These are phyloP conservation scores for Talaromyces amestolkiae DNA, from an alignment of 2,329 filamentous ascomycete species.

Conservation along the genomic window DNA sequence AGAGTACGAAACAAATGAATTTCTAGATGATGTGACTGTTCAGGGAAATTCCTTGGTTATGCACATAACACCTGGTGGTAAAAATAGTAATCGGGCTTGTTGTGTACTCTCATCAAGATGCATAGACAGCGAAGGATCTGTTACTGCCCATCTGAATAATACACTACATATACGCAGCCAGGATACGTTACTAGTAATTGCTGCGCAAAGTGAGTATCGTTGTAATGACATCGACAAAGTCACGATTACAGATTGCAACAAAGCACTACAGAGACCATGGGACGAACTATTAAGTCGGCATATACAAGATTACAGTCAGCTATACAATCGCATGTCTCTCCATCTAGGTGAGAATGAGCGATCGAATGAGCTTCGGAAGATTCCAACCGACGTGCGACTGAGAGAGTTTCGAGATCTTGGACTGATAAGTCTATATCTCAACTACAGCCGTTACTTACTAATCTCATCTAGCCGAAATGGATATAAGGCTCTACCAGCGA, in stretches of 20 bases:
- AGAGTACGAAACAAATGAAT: constrained; percentile 47
- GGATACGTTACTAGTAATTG: constrained; percentile 38
- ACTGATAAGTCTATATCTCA: constrained; percentile 54
- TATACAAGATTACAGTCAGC: constrained; percentile 33
- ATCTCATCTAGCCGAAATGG: constrained; percentile 54
- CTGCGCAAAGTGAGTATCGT: constrained; percentile 44
- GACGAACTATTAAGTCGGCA: constrained; percentile 31
- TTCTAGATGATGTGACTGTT: constrained; percentile 38
- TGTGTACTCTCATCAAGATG: constrained; percentile 32
- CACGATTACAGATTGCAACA: constrained; percentile 29
- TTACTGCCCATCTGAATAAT: constrained; percentile 36
- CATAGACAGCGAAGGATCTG: constrained; percentile 28
- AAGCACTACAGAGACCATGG: constrained; percentile 26
- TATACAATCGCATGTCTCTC: constrained; percentile 33
- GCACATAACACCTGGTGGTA: constrained; percentile 40
- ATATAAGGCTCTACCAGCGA: constrained; percentile 49
- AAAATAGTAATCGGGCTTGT: constrained; percentile 33
- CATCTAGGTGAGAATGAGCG: not conserved
- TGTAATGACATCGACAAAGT: constrained; percentile 24
- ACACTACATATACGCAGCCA: constrained; percentile 37
- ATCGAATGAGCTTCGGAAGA: constrained; percentile 9
- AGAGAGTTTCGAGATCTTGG: constrained; percentile 47
- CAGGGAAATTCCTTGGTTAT: constrained; percentile 34
- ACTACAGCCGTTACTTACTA: constrained; percentile 55
- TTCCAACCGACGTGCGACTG: constrained; percentile 34